Conservation (phyloP, 2,329 filamentous ascomycete species). For the Acarospora socialis region DNA sequence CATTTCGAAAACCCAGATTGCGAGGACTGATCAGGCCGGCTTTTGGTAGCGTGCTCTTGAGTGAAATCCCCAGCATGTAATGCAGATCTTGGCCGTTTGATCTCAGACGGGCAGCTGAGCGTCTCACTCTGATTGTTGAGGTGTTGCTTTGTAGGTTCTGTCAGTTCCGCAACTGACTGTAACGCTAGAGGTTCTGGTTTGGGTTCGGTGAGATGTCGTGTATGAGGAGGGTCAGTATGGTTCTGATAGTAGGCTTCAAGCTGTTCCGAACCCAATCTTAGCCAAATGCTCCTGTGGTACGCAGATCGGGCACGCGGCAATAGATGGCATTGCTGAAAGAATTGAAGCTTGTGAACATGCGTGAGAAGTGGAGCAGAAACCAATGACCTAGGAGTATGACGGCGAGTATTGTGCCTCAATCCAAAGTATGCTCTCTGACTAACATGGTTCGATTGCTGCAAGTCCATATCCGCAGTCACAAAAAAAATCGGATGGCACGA, state of each 20-base stretch:
- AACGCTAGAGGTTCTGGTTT: constrained; percentile 18
- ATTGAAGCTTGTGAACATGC: no score
- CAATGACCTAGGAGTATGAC: no score
- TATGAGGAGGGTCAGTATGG: constrained; percentile 24
- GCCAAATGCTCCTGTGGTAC: constrained; percentile 12
- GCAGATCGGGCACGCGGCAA: constrained; percentile 12
- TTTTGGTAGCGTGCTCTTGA: constrained; percentile 24
- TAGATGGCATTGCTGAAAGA: no score
- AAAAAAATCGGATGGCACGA: no score
- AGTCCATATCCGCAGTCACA: no score
- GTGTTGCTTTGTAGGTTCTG: constrained; percentile 16
- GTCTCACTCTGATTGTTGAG: constrained; percentile 27
- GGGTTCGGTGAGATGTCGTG: constrained; percentile 18
- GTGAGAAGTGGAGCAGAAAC: no score
- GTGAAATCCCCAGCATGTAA: constrained; percentile 49
- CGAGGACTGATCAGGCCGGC: constrained; percentile 17
- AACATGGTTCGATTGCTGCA: no score
- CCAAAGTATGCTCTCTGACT: no score
- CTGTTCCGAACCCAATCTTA: constrained; percentile 14
- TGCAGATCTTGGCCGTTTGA: constrained; percentile 68
- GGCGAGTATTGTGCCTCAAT: no score
- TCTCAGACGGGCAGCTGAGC: constrained; percentile 44
- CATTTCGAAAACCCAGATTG: constrained; percentile 13
- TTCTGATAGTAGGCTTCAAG: constrained; percentile 27
- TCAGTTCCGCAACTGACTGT: constrained; percentile 35